Evolutionary conservation across 1,139 yeast genomes (phyloP).

Genomic region (Ogataea hybrid): DNA sequence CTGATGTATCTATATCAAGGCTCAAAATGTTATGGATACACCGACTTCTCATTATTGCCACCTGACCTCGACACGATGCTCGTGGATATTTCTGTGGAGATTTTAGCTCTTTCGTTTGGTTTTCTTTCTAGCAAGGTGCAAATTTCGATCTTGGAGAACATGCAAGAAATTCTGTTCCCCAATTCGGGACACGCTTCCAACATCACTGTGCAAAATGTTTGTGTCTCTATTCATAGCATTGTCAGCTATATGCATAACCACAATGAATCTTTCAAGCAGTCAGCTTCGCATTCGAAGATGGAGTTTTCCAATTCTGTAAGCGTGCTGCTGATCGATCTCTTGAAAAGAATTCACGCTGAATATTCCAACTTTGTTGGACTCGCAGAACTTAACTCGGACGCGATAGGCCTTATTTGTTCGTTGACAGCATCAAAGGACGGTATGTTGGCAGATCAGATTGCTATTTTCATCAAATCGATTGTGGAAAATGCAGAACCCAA

Average conservation of each 20-base stretch:
- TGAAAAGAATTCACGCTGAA: slow-evolving; percentile 47
- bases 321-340: slow-evolving; percentile 52
- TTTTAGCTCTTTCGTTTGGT: slow-evolving; percentile 72
- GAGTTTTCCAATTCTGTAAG: slow-evolving; percentile 46
- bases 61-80: slow-evolving; percentile 45
- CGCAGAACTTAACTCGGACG: slow-evolving; percentile 53
- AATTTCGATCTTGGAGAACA: slow-evolving; percentile 77
- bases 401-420: slow-evolving; percentile 61
- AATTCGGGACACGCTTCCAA: slow-evolving; percentile 29
- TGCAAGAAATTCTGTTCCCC: slow-evolving; percentile 53
- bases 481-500: slow-evolving; percentile 61
- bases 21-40: slow-evolving; percentile 26
- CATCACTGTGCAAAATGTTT: slow-evolving; percentile 46
- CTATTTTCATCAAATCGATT: slow-evolving; percentile 57
- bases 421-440: slow-evolving; percentile 38
- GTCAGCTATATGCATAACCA: slow-evolving; percentile 38
- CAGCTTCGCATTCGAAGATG: slow-evolving; percentile 17
- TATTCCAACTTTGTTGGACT: slow-evolving; percentile 15
- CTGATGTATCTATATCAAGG: slow-evolving; percentile 29
- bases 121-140: slow-evolving; percentile 78
- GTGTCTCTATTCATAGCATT: slow-evolving; percentile 63
- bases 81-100: slow-evolving; percentile 74
- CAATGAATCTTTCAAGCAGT: slow-evolving; percentile 20
- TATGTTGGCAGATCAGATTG: slow-evolving; percentile 46
- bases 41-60: slow-evolving; percentile 29